These are phyloP conservation scores for Vitis riparia DNA, from an alignment of 164 flowering plant genomes.

Conservation along the genomic window DNA sequence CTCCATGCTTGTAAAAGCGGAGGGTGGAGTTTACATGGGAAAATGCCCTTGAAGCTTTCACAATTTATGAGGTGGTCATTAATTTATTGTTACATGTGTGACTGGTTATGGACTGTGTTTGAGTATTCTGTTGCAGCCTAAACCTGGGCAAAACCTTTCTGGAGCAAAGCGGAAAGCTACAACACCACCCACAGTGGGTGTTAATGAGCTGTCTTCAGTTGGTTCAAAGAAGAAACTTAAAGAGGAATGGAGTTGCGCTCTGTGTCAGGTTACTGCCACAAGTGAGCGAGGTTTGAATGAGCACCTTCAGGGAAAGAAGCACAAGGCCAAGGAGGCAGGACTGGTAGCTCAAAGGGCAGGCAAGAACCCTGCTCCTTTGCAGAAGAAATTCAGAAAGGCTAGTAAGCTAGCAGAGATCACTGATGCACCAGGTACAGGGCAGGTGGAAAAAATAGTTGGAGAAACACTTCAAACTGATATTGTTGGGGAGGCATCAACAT, in stretches of 20 bases:
- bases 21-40: conserved; percentile 2
- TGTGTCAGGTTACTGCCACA: conserved; percentile 47
- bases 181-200: conserved; percentile 13
- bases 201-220: conserved; percentile 12
- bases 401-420: background rate
- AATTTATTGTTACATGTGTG: background rate
- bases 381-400: conserved; percentile 15
- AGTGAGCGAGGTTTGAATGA: conserved; percentile 29
- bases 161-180: conserved; percentile 37
- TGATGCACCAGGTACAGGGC: background rate
- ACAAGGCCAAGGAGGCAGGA: conserved; percentile 41
- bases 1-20: background rate
- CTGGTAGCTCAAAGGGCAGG: conserved; percentile 18
- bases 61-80: background rate
- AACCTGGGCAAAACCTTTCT: conserved; percentile 21
- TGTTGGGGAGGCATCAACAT: background rate
- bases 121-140: conserved; percentile 35
- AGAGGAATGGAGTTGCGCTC: conserved; percentile 56
- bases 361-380: conserved; percentile 5
- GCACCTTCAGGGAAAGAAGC: conserved; percentile 44
- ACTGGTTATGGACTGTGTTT: conserved; percentile 3
- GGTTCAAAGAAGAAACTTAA: conserved; percentile 26
- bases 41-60: background rate
- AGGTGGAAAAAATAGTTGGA: background rate
- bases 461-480: background rate